Conservation (phyloP, 2,329 filamentous ascomycete species). For the Fusarium illudens region DNA sequence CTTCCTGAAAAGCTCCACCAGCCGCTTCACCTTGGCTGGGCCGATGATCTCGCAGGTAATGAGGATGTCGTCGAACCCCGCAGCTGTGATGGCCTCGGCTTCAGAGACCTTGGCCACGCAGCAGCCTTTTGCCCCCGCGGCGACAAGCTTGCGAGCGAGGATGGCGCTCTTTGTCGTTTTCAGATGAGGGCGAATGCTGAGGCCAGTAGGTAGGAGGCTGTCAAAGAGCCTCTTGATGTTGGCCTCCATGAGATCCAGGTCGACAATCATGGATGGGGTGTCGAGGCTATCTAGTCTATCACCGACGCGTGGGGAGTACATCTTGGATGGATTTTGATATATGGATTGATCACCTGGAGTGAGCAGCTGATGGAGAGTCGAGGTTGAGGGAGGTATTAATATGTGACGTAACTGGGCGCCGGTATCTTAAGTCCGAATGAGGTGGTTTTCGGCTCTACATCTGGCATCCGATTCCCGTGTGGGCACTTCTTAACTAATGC, state of each 20-base stretch:
- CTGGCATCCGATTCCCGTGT: background rate
- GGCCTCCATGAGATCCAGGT: conserved; percentile 60
- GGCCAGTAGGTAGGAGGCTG: conserved; percentile 55
- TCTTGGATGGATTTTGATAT: background rate
- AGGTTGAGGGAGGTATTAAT: background rate
- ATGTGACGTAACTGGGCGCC: background rate
- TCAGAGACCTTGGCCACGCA: conserved; percentile 32
- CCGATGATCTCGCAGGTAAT: conserved; percentile 35
- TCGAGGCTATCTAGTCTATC: conserved; percentile 49
- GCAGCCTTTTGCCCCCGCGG: conserved; percentile 27
- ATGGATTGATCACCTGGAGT: no score
- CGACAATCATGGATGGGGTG: conserved; percentile 65
- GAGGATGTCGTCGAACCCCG: conserved; percentile 29
- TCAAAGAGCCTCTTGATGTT: conserved; percentile 59
- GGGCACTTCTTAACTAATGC: background rate
- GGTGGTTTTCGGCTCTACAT: background rate
- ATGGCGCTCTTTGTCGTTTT: conserved; percentile 31
- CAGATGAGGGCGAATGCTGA: conserved; percentile 38
- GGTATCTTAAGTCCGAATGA: no score
- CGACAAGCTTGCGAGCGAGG: conserved; percentile 16
- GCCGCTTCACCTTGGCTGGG: conserved; percentile 4
- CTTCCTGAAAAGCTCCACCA: conserved; percentile 24
- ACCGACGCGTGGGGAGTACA: conserved; percentile 15
- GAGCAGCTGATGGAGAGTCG: no score
- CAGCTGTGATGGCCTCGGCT: conserved; percentile 26